These are phyloP conservation scores for Fusarium humuli DNA, from an alignment of 2,329 filamentous ascomycete species.

Conservation along the genomic window DNA sequence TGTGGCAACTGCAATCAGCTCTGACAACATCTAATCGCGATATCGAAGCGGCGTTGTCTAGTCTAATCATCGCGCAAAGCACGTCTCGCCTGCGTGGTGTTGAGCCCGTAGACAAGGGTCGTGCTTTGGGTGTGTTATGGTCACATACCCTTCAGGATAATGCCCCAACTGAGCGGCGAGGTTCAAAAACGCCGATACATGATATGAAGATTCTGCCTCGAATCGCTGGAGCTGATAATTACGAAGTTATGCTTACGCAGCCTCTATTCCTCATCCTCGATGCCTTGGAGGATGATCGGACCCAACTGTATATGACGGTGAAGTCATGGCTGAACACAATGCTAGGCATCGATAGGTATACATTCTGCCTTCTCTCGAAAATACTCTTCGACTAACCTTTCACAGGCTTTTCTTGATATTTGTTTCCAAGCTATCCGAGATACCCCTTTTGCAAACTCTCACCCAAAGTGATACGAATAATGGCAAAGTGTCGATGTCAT, in stretches of 20 bases:
- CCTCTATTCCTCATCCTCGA: slow-evolving; percentile 87
- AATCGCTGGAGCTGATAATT: slow-evolving; percentile 69
- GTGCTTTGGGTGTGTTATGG: slow-evolving; percentile 82
- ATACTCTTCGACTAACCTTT: slow-evolving; percentile 4
- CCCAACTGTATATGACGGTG: slow-evolving; percentile 80
- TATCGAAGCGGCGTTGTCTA: slow-evolving; percentile 82
- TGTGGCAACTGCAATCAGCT: slow-evolving; percentile 86
- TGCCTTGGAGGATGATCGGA: slow-evolving; percentile 76
- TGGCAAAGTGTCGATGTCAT: slow-evolving; percentile 31
- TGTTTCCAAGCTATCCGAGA: slow-evolving; percentile 66
- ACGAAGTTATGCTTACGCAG: slow-evolving; percentile 79
- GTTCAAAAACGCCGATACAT: slow-evolving; percentile 57
- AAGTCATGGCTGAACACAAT: slow-evolving; percentile 82
- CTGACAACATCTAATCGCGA: slow-evolving; percentile 75
- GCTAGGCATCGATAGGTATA: slow-evolving; percentile 71
- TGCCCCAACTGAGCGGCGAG: slow-evolving; percentile 61
- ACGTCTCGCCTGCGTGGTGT: not conserved
- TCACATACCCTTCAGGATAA: slow-evolving; percentile 78
- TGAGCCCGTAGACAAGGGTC: slow-evolving; percentile 69
- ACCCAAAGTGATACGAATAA: slow-evolving; percentile 29
- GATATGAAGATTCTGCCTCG: slow-evolving; percentile 53
- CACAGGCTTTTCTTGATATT: slow-evolving; percentile 71
- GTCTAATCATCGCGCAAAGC: slow-evolving; percentile 71
- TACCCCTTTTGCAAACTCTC: slow-evolving; percentile 61
- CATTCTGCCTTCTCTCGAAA: not conserved